Percentiles rank a stretch among this genome's conserved stretches.
phyloP scores from a whole-genome alignment of 2,329 filamentous ascomycete genomes.

The Aspergillus sp. region DNA sequence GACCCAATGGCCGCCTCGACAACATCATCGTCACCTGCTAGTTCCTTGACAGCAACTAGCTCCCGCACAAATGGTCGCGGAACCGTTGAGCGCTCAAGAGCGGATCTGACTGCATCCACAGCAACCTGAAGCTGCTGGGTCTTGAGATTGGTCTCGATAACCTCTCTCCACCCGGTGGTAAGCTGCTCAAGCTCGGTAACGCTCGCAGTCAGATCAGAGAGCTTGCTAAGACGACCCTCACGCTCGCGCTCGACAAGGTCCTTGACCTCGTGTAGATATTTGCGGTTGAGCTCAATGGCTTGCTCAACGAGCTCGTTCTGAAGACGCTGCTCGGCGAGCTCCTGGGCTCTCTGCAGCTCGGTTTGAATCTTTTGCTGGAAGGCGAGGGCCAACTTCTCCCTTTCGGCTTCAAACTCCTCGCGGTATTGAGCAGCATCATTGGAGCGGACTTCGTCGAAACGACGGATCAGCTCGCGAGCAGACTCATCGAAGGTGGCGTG shows the following conservation, averaged over 20 bases:
- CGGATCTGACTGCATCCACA: slow-evolving; percentile 87
- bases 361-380: slow-evolving; percentile 81
- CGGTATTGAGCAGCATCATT: slow-evolving; percentile 82
- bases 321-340: slow-evolving; percentile 80
- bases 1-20: slow-evolving; percentile 95
- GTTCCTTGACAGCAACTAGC: slow-evolving; percentile 91
- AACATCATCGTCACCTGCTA: slow-evolving; percentile 80
- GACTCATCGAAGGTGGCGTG: slow-evolving; percentile 83
- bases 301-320: slow-evolving; percentile 89
- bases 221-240: slow-evolving; percentile 80
- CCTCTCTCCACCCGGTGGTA: slow-evolving; percentile 85
- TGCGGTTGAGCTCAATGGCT: slow-evolving; percentile 82
- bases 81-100: slow-evolving; percentile 73
- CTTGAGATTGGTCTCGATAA: slow-evolving; percentile 86
- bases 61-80: slow-evolving; percentile 89
- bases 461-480: slow-evolving; percentile 82
- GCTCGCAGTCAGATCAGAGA: slow-evolving; percentile 75
- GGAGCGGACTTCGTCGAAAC: slow-evolving; percentile 82
- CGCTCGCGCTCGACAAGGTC: slow-evolving; percentile 87
- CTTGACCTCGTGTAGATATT: slow-evolving; percentile 79
- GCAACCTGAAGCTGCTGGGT: slow-evolving; percentile 97
- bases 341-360: slow-evolving; percentile 77
- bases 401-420: slow-evolving; percentile 85
- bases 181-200: slow-evolving; percentile 86
- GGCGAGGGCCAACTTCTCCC: slow-evolving; percentile 73